These are phyloP conservation scores for Trichoderma gamsii DNA, from an alignment of 495 filamentous ascomycete species.

Conservation along the genomic window DNA sequence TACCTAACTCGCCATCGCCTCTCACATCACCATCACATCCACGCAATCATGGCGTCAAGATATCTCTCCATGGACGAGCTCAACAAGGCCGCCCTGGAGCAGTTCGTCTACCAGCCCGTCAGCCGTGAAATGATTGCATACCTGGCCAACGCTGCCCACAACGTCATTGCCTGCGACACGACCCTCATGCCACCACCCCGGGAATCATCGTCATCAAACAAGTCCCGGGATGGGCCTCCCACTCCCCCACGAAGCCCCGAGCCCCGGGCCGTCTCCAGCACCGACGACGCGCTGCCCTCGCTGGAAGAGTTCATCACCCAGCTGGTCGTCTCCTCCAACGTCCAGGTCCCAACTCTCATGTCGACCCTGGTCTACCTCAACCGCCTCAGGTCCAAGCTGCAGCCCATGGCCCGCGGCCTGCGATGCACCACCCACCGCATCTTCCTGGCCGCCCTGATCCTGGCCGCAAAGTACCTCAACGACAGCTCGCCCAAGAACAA, in stretches of 20 bases:
- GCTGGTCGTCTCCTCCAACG: slow-evolving; percentile 84
- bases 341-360: slow-evolving; percentile 96
- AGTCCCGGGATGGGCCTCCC: slow-evolving; percentile 49
- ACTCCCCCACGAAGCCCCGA: slow-evolving; percentile 63
- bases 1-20: not conserved
- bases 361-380: slow-evolving; percentile 88
- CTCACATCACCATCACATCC: slow-evolving; percentile 20
- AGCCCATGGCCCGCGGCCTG: slow-evolving; percentile 93
- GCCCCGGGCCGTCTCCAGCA: slow-evolving; percentile 38
- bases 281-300: slow-evolving; percentile 55
- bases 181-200: slow-evolving; percentile 33
- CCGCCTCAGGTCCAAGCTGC: slow-evolving; percentile 74
- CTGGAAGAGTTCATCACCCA: slow-evolving; percentile 87
- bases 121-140: slow-evolving; percentile 78
- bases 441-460: slow-evolving; percentile 87
- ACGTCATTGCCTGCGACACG: slow-evolving; percentile 87
- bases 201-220: slow-evolving; percentile 19
- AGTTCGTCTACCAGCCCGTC: slow-evolving; percentile 80
- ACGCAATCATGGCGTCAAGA: slow-evolving; percentile 34
- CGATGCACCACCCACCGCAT: slow-evolving; percentile 96
- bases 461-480: slow-evolving; percentile 94
- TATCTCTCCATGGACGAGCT: slow-evolving; percentile 38
- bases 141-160: slow-evolving; percentile 71
- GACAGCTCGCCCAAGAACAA: slow-evolving; percentile 99
- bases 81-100: slow-evolving; percentile 79